Percentiles rank a stretch among this genome's conserved stretches.
These are phyloP conservation scores for Ganoderma boninense DNA, from an alignment of 1,284 basidiomycete species.

Conservation along the genomic window DNA sequence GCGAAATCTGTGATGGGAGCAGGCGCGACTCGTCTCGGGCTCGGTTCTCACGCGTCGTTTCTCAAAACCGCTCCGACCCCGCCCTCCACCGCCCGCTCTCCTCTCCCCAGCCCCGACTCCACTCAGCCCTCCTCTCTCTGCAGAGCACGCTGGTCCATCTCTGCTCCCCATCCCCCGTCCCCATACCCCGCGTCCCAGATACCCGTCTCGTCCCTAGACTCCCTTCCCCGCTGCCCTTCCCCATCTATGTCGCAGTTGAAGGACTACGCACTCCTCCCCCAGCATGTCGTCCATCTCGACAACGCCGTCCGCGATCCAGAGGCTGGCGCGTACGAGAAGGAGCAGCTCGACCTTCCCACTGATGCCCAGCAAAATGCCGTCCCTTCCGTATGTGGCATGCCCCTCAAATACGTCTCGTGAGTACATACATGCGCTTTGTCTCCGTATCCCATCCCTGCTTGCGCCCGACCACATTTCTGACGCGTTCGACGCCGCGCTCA, in stretches of 20 bases:
- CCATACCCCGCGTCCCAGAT: slow-evolving; percentile 34
- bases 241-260: slow-evolving; percentile 43
- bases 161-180: slow-evolving; percentile 12
- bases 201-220: slow-evolving; percentile 33
- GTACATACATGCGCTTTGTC: slow-evolving; percentile 41
- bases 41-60: slow-evolving; percentile 19
- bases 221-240: slow-evolving; percentile 21
- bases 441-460: slow-evolving; percentile 19
- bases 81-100: slow-evolving; percentile 10
- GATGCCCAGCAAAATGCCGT: slow-evolving; percentile 44
- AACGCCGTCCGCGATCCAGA: slow-evolving; percentile 43
- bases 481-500: slow-evolving; percentile 40
- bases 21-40: slow-evolving; percentile 17
- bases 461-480: slow-evolving; percentile 11
- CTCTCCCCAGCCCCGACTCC: slow-evolving; percentile 6
- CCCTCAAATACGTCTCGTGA: slow-evolving; percentile 84
- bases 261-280: slow-evolving; percentile 40
- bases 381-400: slow-evolving; percentile 73
- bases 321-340: slow-evolving; percentile 48
- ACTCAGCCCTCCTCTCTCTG: slow-evolving; percentile 34
- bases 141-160: slow-evolving; percentile 40
- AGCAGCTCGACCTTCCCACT: slow-evolving; percentile 54
- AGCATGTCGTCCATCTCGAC: slow-evolving; percentile 37
- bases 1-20: slow-evolving; percentile 28
- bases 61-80: slow-evolving; percentile 29